Evolutionary conservation across 495 filamentous ascomycete species (phyloP).

Genomic region (Neurospora sp.): DNA sequence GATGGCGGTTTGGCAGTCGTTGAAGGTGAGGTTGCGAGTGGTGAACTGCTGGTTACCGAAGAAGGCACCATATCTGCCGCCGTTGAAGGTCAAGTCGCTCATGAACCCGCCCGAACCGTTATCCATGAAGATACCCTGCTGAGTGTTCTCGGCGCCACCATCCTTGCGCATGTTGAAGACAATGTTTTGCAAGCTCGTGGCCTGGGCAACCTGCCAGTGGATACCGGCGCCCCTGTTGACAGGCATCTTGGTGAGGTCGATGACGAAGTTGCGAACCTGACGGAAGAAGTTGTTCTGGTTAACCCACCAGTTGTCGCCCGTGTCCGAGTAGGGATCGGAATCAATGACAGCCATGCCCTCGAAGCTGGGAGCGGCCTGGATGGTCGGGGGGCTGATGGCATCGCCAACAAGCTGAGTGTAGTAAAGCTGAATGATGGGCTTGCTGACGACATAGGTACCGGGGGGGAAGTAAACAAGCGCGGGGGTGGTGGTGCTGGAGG

Average conservation of each 20-base stretch:
- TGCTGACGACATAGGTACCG: slow-evolving; percentile 63
- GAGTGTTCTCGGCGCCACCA: slow-evolving; percentile 55
- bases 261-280: slow-evolving; percentile 85
- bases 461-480: slow-evolving; percentile 74
- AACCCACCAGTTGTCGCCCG: slow-evolving; percentile 55
- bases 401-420: slow-evolving; percentile 79
- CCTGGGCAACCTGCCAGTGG: slow-evolving; percentile 97
- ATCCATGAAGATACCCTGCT: slow-evolving; percentile 95
- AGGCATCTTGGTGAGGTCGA: slow-evolving; percentile 71
- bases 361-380: slow-evolving; percentile 68
- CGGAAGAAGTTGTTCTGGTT: slow-evolving; percentile 99
- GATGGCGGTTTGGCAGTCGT: slow-evolving; percentile 77
- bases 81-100: slow-evolving; percentile 78
- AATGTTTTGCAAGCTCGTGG: slow-evolving; percentile 84
- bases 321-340: slow-evolving; percentile 66
- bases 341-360: slow-evolving; percentile 84
- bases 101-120: slow-evolving; percentile 89
- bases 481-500: slow-evolving; percentile 68
- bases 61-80: slow-evolving; percentile 75
- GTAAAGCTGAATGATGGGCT: slow-evolving; percentile 62
- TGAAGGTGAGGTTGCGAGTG: slow-evolving; percentile 83
- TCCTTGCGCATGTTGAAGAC: slow-evolving; percentile 78
- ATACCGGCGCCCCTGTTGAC: slow-evolving; percentile 61
- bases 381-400: slow-evolving; percentile 51
- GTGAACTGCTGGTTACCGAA: slow-evolving; percentile 95